Evolutionary conservation across 139 green algal genomes (phyloP), one percentile per base, ranked within the genome.

Genomic region (Chlorella sp.): DNA sequence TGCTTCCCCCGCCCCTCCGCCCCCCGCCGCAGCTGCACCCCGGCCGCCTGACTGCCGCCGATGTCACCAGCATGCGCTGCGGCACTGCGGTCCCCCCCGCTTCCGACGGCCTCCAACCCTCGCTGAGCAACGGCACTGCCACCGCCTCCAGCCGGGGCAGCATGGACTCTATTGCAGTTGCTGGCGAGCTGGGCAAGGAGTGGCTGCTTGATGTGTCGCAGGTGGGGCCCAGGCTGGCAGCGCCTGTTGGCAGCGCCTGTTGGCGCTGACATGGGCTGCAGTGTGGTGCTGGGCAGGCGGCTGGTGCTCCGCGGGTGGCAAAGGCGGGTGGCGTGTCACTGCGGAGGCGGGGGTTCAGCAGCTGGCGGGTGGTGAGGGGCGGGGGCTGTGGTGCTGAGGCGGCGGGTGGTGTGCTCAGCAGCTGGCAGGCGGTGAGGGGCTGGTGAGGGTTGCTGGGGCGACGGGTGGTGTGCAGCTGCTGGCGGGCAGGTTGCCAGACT

Each of bases 141-240:
- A 26, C 37, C 18, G 11, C 30, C 40, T 57, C 39, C 39, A 40
- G 34, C 73, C 14, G n/a, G n/a, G n/a, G 24, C 32, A 66, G 40
- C 78, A 42, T 66, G 39, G 16, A 36, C 21, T 26, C 64, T 3
- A 14, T 28, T 9, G 22, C 64, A 5, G 39, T 84, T 9, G 78
- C 30, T 9, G 21, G 28, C 26, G 78, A 66, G 40, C 48, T 84
- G 39, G 78, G 78, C 24, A 64, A 37, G 40, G 78, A 84, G 78
- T 84, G 78, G 78, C 42, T 84, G 78, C 39, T 84, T 40, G 78
- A 84, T 39, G 78, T 84, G 5, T 84, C 78, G 40, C 78, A 84
- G 78, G 78, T 84, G 78, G 24, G 78, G 68, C n/a, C n/a, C n/a
- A n/a, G n/a, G n/a, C n/a, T n/a, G n/a, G n/a, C n/a, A n/a, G n/a